phyloP scores from a whole-genome alignment of 441 rosid species.

The Macaranga tanarius region DNA sequence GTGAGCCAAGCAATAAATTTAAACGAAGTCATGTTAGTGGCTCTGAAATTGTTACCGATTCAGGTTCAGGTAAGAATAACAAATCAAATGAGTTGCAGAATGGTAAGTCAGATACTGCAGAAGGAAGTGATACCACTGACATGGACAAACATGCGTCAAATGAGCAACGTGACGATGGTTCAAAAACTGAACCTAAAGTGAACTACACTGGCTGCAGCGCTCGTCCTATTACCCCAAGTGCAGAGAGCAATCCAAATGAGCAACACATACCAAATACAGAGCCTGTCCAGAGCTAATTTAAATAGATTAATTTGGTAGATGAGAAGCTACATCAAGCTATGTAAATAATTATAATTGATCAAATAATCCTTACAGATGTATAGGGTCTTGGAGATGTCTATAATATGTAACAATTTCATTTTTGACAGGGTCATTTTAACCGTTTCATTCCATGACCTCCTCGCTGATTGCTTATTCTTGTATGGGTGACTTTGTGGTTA shows the following conservation, averaged over 20 bases:
- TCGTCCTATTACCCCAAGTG: slow-evolving; percentile 16
- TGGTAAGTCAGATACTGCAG: slow-evolving; percentile 26
- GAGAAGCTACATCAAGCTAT: slow-evolving; percentile 13
- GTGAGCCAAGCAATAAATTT: slow-evolving; percentile 23
- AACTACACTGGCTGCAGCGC: slow-evolving; percentile 23
- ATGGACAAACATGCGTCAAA: slow-evolving; percentile 18
- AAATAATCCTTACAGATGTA: slow-evolving; percentile 27
- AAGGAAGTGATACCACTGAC: slow-evolving; percentile 26
- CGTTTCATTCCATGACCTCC: background rate
- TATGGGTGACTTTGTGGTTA: background rate
- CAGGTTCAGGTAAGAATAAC: slow-evolving; percentile 16
- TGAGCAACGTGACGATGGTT: slow-evolving; percentile 30
- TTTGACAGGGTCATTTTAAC: background rate
- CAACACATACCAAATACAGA: slow-evolving; percentile 51
- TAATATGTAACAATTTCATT: slow-evolving; percentile 11
- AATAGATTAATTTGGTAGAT: slow-evolving; percentile 6
- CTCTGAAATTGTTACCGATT: slow-evolving; percentile 1
- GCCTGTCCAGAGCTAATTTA: slow-evolving; percentile 53
- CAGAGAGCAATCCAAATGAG: slow-evolving; percentile 32
- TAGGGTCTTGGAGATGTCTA: slow-evolving; percentile 17
- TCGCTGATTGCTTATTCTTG: background rate
- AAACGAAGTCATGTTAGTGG: slow-evolving; percentile 22
- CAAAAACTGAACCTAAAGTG: slow-evolving; percentile 36
- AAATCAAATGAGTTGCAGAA: slow-evolving; percentile 32
- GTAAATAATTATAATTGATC: slow-evolving; percentile 35